Base-by-base conservation (phyloP, 306 rosid species). In the Cicer bijugum region DNA sequence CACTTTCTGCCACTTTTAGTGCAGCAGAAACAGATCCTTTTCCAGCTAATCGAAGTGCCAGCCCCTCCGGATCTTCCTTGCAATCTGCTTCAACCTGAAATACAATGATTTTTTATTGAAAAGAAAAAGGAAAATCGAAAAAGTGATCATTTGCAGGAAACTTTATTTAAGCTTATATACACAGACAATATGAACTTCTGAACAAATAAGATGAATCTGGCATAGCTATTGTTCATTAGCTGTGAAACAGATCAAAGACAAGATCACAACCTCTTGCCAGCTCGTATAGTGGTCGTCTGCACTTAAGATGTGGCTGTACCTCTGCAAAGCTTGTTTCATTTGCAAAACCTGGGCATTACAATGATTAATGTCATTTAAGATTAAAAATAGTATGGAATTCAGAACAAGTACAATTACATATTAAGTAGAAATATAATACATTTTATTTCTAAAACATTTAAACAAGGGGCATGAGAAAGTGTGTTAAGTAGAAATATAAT, bases 1-100 rank as follows among this genome's bases (percentile, higher is more conserved):
- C 94, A 77, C 98, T 91, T 85, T 93, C 98, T 86, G 98, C 98
- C 77, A 91, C 98, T 86, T 91, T 85, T 78, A 93, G 76, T 80
- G 98, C 98, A 75, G 97, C 98, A 87, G 96, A 93, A 78, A 93
- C 98, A 79, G 96, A 92, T 79, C 98, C 97, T 76, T 93, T 93
- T 77, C 92, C 98, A 57, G 98, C 98, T 81, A 93, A 83, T 79
- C 96, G 78, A 77, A 93, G 97, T 33, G 98, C 98, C 80, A 93
- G 86, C 16, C 98, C 98, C 87, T 93, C 98, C 45, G 98, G 97
- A 86, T 93, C 98, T 85, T 91, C 94, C 75, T 91, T 93, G 82
- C 93, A 93, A 78, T 88, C 97, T 72, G 92, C 98, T 86, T 93
- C 98, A 77, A 93, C 97, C 98, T 93, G 84, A 76, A 28, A 82